Evolutionary conservation across 148 eudicot species (phyloP), one percentile per base, ranked within the genome.

Genomic region (Pouteria glomerata): DNA sequence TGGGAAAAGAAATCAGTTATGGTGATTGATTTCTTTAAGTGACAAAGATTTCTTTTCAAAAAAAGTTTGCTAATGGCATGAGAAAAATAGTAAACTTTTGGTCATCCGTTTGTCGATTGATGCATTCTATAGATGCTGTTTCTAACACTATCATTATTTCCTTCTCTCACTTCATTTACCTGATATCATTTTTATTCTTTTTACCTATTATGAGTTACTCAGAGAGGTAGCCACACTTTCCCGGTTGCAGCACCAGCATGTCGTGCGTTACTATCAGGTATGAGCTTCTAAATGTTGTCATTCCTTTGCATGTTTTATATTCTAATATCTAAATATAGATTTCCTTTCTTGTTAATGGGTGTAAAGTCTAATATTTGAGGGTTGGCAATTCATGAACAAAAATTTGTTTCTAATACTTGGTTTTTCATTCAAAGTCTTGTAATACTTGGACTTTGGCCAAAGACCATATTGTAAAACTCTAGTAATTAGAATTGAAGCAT

Each of bases 151-250:
- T 57, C 19, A 34, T 69, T 56, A 3, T 56, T 57, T 14, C 37
- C 34, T 31, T 59, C 13, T 70, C 35, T 27, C 39, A 7, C 63
- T 70, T 1, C 1, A 52, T 68, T 30, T 23, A 24, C 16, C 35
- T 13, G 35, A 41, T 39, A 8, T 56, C 34, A 52, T 8, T 53
- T 42, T 37, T 51, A 42, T n/a, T 11, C 4, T 67, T 10, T 26
- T 24, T 68, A 50, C 31, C 47, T 60, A 3, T 71, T 24, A 68
- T 74, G 52, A 60, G 68, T 24, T 82, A 19, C 66, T 55, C 72
- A 95, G 98, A 88, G 97, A 95, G 85, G 98, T 95, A 29, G 91
- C 96, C 23, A 95, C 98, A 41, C 96, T 95, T 78, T 86, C 98
- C 71, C 90, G 97, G 66, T 86, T 95, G 84, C 98, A 95, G 87